Conservation (phyloP, 1,284 basidiomycete genomes). For the Melampsora americana region DNA sequence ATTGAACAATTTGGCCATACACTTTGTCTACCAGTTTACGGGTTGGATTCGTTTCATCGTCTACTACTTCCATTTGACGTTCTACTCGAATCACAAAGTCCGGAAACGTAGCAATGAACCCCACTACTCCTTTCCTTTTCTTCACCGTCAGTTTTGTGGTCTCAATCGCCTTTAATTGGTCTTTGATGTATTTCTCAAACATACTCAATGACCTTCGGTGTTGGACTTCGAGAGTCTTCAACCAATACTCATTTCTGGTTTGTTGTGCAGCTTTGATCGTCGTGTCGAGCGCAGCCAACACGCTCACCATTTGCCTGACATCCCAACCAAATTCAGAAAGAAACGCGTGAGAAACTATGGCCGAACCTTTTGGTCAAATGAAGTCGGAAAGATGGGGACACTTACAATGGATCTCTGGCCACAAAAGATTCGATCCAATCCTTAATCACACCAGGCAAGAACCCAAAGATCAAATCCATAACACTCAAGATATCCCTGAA, state of each 20-base stretch:
- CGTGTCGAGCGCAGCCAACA: slow-evolving; percentile 75
- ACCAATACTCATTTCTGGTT: slow-evolving; percentile 61
- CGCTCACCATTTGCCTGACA: slow-evolving; percentile 75
- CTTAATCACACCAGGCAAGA: slow-evolving; percentile 77
- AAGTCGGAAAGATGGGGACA: slow-evolving; percentile 41
- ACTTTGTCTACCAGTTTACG: slow-evolving; percentile 73
- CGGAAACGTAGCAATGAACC: slow-evolving; percentile 89
- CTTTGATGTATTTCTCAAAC: slow-evolving; percentile 54
- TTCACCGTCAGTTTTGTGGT: slow-evolving; percentile 84
- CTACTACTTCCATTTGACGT: slow-evolving; percentile 71
- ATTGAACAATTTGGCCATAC: slow-evolving; percentile 80
- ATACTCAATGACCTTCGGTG: slow-evolving; percentile 15
- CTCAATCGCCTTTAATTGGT: slow-evolving; percentile 85
- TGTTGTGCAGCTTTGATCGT: slow-evolving; percentile 74
- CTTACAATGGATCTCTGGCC: slow-evolving; percentile 73
- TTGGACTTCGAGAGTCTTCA: slow-evolving; percentile 25
- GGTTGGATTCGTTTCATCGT: slow-evolving; percentile 57
- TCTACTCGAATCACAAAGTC: slow-evolving; percentile 81
- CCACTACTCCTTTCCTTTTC: slow-evolving; percentile 87
- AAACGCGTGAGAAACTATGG: no score
- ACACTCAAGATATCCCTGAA: slow-evolving; percentile 76
- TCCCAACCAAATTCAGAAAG: no score
- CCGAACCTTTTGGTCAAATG: no score
- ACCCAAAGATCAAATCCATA: slow-evolving; percentile 93
- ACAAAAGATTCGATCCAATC: slow-evolving; percentile 76